Evolutionary conservation across 139 green algal genomes (phyloP).

Genomic region (Haematococcus lacustris): DNA sequence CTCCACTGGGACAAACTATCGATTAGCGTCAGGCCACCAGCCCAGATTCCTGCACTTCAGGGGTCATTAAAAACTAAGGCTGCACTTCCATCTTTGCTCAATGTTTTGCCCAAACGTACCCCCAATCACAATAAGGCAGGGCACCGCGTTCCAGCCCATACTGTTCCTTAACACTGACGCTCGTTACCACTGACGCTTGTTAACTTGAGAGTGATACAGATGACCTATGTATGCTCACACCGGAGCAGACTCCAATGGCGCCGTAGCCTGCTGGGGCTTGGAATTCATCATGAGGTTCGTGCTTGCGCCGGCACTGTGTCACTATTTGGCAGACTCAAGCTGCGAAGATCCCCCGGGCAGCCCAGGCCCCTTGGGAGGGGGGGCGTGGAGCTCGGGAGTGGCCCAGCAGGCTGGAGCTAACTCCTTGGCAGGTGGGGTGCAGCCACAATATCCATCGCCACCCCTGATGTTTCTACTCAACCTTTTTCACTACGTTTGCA

Average conservation of each 20-base stretch:
- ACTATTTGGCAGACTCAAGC: background rate
- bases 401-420: background rate
- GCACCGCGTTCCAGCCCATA: slow-evolving; percentile 22
- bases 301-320: background rate
- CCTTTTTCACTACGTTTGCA: too few species aligned
- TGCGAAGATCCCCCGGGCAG: background rate
- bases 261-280: background rate
- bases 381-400: background rate
- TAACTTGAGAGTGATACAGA: background rate
- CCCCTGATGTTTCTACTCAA: too few species aligned
- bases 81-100: background rate
- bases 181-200: background rate
- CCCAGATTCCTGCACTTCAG: slow-evolving; percentile 23
- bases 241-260: background rate
- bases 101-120: slow-evolving; percentile 3
- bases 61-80: too few species aligned
- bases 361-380: too few species aligned
- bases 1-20: slow-evolving; percentile 1
- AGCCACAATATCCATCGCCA: too few species aligned
- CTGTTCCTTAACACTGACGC: too few species aligned
- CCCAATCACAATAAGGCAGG: slow-evolving; percentile 12
- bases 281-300: background rate
- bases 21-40: background rate
- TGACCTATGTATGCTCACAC: background rate
- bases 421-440: too few species aligned